phyloP scores from a whole-genome alignment of 345 rosid species.

The Sapria himalayana region DNA sequence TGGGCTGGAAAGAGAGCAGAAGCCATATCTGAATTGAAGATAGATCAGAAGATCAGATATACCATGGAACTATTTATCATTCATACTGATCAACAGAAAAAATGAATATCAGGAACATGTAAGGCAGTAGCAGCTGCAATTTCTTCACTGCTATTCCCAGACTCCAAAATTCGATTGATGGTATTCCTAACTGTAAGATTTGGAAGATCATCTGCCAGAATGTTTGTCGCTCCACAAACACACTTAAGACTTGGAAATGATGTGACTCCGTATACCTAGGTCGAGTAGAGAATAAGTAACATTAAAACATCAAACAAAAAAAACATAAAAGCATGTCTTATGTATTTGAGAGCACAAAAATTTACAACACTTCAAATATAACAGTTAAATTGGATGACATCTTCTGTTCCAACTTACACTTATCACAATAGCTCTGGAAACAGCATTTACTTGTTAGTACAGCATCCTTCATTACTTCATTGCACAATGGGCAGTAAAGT shows the following conservation, averaged over 20 bases:
- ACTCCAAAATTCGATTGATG: conserved; percentile 76
- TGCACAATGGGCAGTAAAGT: conserved; percentile 88
- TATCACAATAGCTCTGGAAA: conserved; percentile 67
- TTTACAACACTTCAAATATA: no score
- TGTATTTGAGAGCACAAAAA: no score
- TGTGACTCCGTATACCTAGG: conserved; percentile 72
- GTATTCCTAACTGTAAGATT: conserved; percentile 89
- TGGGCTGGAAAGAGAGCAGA: conserved; percentile 55
- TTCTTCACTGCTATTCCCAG: conserved; percentile 74
- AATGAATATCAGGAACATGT: conserved; percentile 67
- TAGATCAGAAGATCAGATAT: conserved; percentile 4
- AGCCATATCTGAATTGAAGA: conserved; percentile 38
- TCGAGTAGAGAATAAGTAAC: no score
- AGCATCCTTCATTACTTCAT: conserved; percentile 84
- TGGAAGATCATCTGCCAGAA: conserved; percentile 89
- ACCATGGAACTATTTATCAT: conserved; percentile 2
- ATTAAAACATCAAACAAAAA: no score
- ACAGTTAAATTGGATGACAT: no score
- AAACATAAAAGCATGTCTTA: no score
- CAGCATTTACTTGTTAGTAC: conserved; percentile 91
- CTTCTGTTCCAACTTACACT: conserved; percentile 51
- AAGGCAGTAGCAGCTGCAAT: conserved; percentile 58
- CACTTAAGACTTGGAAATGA: conserved; percentile 60
- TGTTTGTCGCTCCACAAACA: conserved; percentile 63
- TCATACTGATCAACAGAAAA: no score